Base-by-base conservation (phyloP, 106 monocot species). In the Dendrobium huoshanense region DNA sequence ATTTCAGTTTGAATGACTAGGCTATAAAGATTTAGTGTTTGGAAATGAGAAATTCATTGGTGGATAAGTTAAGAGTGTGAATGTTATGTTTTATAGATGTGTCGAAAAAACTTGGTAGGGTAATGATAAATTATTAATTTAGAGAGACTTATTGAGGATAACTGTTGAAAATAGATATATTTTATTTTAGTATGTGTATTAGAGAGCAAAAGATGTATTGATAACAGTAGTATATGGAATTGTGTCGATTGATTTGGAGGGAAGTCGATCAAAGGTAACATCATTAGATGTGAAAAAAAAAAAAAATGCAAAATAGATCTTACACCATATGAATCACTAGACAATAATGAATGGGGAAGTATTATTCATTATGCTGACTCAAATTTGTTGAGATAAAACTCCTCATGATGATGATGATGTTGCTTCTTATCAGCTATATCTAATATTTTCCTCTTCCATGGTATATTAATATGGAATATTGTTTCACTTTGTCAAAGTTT, bases 361-460 rank as follows among this genome's bases (percentile, higher is more conserved):
- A 67, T 67, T 29, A 67, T 25, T 67, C 27, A 29, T 27, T 7
- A 67, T 67, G 67, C 22, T 67, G 64, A 67, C 8, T 10, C 27
- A 9, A 67, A 67, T 19, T 25, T 9, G 25, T 27, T 9, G 67
- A 5, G 27, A 27, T 67, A 27, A 67, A 58, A 27, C 9, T 29
- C 27, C 24, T 8, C 5, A 67, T 67, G 20, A 37, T 70, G 37
- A 37, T 37, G 37, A 16, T 70, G 70, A 22, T 67, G 73, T 41
- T 41, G 73, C 17, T 37, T 24, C 15, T 41, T 73, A 37, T 74
- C 20, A 2, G 11, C 10, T 41, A 43, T 74, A 29, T 74, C 20
- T 44, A 44, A 19, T 76, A 51, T 76, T 76, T 74, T 49, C 22
- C 2, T 24, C 49, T 76, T 49, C 76, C 13, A 27, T 75, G 74